Evolutionary conservation across 2,329 filamentous ascomycete species (phyloP).

Genomic region (Penicillium sp.): DNA sequence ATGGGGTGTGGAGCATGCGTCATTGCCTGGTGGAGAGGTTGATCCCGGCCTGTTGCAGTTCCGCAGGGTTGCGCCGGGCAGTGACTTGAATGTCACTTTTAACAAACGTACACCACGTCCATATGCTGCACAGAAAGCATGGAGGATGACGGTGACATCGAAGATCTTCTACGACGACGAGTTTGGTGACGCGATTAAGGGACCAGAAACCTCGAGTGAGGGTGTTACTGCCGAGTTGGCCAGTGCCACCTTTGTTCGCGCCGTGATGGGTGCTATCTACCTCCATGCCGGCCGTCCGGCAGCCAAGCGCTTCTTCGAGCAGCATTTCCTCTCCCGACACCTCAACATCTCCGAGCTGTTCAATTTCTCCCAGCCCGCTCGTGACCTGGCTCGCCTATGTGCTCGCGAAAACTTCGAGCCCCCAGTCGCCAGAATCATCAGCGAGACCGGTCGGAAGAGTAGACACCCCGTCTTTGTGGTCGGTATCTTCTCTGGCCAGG

Average conservation of each 20-base stretch:
- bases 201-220: constrained; percentile 31
- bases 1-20: constrained; percentile 92
- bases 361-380: constrained; percentile 78
- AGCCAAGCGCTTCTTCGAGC: constrained; percentile 79
- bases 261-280: constrained; percentile 82
- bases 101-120: constrained; percentile 45
- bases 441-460: constrained; percentile 84
- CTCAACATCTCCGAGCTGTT: constrained; percentile 79
- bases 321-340: constrained; percentile 79
- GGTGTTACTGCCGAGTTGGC: constrained; percentile 60
- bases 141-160: constrained; percentile 71
- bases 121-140: constrained; percentile 58
- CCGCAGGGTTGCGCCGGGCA: constrained; percentile 52
- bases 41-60: constrained; percentile 91
- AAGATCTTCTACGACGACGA: constrained; percentile 80
- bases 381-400: constrained; percentile 81
- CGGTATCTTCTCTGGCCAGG: constrained; percentile 85
- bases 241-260: constrained; percentile 75
- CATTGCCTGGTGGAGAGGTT: constrained; percentile 83
- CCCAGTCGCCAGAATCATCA: constrained; percentile 82
- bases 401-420: constrained; percentile 84
- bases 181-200: constrained; percentile 68
- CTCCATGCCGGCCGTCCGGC: constrained; percentile 76
- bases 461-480: constrained; percentile 90
- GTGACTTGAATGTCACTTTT: constrained; percentile 41